phyloP scores from a whole-genome alignment of 805 yeast species.

The Kregervanrija pseudodelftensis region DNA sequence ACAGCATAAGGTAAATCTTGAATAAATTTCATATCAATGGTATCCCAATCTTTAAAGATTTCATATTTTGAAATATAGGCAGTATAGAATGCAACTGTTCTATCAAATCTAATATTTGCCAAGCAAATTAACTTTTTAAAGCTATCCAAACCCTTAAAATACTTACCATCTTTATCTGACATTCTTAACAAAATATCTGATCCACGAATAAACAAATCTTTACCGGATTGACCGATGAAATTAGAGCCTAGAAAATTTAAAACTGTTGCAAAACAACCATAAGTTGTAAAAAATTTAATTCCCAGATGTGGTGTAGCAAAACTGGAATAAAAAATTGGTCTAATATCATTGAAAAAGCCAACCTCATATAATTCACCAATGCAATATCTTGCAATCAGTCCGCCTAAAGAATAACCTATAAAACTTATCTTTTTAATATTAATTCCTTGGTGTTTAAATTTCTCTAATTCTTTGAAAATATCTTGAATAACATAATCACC shows the following conservation, averaged over 20 bases:
- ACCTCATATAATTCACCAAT: constrained; percentile 43
- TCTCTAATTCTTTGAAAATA: constrained; percentile 38
- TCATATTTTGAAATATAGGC: constrained; percentile 65
- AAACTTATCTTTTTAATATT: constrained; percentile 54
- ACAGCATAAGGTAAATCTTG: constrained; percentile 35
- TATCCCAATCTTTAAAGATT: constrained; percentile 58
- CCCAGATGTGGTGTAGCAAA: constrained; percentile 81
- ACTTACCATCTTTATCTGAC: constrained; percentile 46
- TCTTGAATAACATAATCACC: constrained; percentile 69
- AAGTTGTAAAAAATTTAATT: constrained; percentile 37
- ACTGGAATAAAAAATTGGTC: constrained; percentile 58
- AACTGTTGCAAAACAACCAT: constrained; percentile 22
- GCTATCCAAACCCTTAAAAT: constrained; percentile 43
- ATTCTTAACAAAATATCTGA: constrained; percentile 41
- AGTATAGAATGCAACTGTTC: constrained; percentile 85
- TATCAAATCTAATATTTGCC: constrained; percentile 75
- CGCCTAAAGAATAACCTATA: constrained; percentile 88
- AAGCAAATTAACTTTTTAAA: constrained; percentile 55
- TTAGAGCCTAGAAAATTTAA: constrained; percentile 48
- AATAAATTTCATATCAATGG: constrained; percentile 40
- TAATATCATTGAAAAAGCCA: constrained; percentile 47
- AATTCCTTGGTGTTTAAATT: constrained; percentile 25
- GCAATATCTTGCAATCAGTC: constrained; percentile 73
- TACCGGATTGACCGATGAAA: constrained; percentile 61
- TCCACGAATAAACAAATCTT: constrained; percentile 58